Base-by-base conservation (phyloP, 2,329 filamentous ascomycete species). In the Exophiala lecanii-corni region DNA sequence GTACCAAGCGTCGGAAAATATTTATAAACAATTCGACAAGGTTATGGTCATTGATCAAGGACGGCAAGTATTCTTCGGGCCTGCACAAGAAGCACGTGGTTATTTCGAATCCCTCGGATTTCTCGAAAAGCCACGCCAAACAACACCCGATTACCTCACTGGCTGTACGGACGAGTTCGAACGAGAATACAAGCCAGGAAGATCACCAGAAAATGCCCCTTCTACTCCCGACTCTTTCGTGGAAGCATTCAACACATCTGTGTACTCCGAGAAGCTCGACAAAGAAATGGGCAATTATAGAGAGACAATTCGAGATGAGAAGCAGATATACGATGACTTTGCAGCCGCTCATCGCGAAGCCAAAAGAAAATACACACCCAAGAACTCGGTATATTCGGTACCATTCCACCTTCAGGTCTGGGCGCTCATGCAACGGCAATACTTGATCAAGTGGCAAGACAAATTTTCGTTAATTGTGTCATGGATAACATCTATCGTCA, bases 141-240 rank as follows among this genome's bases (percentile, higher is more conserved):
- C 86, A 0, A 88, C 82, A 0, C 83, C 86, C 0, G 86, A 92
- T 59, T 92, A 88, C 55, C 70, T 92, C 9, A 91, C 86, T 1
- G 84, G 83, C 31, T 89, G 84, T 60, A 92, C 86, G 2, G 86
- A 91, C 58, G 78, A 84, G n/a, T 89, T 85, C 53, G 87, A 94
- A 63, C 77, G 88, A 28, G 79, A 84, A 36, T 92, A 88, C 59
- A 78, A 82, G 25, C 65, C 78, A 1, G 86, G 86, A 0, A 72
- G 78, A 54, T 82, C 78, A 4, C 65, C 74, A 3, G 71, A 74
- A 3, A 79, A 89, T 55, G 79, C 82, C 0, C 87, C 86, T 0
- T 79, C 84, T 41, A 79, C 71, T 15, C 74, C 86, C 0, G 79
- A 82, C 16, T 75, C 77, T 0, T 70, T 94, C 2, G 77, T 75